Evolutionary conservation across 2,329 filamentous ascomycete genomes (phyloP).

Genomic region (Diplodia sapinea): DNA sequence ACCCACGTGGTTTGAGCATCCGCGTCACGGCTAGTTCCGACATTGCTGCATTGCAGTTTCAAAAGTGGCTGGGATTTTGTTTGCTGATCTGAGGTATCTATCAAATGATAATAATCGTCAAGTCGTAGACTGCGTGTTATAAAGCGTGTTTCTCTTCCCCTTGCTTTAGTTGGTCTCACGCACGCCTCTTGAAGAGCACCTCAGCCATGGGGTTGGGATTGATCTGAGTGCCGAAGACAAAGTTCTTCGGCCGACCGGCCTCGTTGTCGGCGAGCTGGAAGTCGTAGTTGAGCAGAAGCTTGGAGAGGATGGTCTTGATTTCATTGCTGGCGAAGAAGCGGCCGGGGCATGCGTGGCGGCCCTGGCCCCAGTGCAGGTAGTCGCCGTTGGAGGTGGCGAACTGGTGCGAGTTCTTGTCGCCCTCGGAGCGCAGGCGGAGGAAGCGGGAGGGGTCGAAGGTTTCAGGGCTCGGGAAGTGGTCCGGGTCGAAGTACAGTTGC

Average conservation of each 20-base stretch:
- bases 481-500: constrained; percentile 31
- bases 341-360: constrained; percentile 43
- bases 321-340: constrained; percentile 44
- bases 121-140: constrained; percentile 1
- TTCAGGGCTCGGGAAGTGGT: constrained; percentile 30
- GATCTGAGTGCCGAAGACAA: constrained; percentile 15
- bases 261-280: constrained; percentile 33
- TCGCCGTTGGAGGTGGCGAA: constrained; percentile 40
- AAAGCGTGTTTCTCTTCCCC: neutral
- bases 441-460: constrained; percentile 34
- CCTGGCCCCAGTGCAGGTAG: constrained; percentile 42
- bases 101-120: neutral
- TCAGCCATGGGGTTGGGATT: constrained; percentile 20
- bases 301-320: constrained; percentile 44
- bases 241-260: constrained; percentile 27
- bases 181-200: constrained; percentile 9
- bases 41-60: neutral
- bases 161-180: neutral
- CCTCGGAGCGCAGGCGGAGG: constrained; percentile 27
- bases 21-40: neutral
- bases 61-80: neutral
- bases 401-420: constrained; percentile 35
- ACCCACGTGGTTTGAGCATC: neutral
- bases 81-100: neutral
- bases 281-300: constrained; percentile 41